A percentile compares a stretch with the other conserved stretches of the same genome.
phyloP scores from a whole-genome alignment of 345 rosid species.

The Corymbia maculata region DNA sequence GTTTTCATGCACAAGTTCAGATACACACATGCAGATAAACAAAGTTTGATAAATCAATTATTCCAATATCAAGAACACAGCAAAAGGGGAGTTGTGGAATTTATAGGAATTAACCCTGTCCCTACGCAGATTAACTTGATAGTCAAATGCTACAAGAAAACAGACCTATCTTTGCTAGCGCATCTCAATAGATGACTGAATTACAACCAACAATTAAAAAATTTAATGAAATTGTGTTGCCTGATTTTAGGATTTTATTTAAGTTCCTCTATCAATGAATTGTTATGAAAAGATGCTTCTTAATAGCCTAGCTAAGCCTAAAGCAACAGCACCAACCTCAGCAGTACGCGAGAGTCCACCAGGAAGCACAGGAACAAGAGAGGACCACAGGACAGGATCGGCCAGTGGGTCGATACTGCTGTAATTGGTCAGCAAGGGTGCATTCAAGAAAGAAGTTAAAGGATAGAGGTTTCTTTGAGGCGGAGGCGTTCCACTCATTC shows the following conservation, averaged over 20 bases:
- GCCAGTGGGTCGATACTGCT: slow-evolving; percentile 55
- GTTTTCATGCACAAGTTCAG: background rate
- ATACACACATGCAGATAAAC: background rate
- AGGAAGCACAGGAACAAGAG: slow-evolving; percentile 62
- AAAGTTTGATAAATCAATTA: background rate
- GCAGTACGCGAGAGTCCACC: slow-evolving; percentile 50
- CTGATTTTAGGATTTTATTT: background rate
- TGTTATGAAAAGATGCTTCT: background rate
- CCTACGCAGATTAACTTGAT: background rate
- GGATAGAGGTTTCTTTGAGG: slow-evolving; percentile 75
- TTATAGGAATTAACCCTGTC: background rate
- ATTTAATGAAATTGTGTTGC: background rate
- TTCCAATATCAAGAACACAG: background rate
- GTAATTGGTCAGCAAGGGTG: slow-evolving; percentile 81
- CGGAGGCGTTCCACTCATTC: slow-evolving; percentile 52
- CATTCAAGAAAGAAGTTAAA: slow-evolving; percentile 68
- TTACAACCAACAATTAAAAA: background rate
- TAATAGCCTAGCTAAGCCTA: background rate
- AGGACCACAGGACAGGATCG: slow-evolving; percentile 84
- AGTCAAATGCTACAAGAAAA: background rate
- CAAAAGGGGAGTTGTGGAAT: background rate
- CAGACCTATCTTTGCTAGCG: background rate
- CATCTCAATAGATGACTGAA: background rate
- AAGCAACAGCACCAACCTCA: slow-evolving; percentile 42
- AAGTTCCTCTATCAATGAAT: background rate